phyloP scores from a whole-genome alignment of 768 basidiomycete species.

The Pulveroboletus sp. region DNA sequence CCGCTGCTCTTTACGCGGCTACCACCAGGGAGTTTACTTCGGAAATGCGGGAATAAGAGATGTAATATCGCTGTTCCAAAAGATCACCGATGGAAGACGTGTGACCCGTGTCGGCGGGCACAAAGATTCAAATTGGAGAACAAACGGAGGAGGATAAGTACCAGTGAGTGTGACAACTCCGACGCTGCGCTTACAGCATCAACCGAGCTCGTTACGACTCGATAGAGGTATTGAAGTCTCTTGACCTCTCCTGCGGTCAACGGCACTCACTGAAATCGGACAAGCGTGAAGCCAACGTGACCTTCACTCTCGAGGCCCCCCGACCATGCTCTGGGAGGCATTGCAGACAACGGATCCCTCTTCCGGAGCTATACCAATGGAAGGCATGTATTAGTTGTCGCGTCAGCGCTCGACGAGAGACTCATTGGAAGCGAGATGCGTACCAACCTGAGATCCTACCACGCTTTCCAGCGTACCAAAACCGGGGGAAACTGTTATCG shows the following conservation, averaged over 20 bases:
- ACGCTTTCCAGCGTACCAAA: constrained; percentile 19
- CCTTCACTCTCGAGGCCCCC: constrained; percentile 23
- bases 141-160: neutral
- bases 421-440: neutral
- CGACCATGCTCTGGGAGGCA: constrained; percentile 33
- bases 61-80: constrained; percentile 33
- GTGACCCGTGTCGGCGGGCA: constrained; percentile 38
- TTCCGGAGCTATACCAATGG: constrained; percentile 35
- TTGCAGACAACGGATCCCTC: constrained; percentile 37
- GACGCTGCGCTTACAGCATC: constrained; percentile 11
- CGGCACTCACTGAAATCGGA: constrained; percentile 10
- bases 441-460: constrained; percentile 4
- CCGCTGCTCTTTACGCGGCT: no score
- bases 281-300: neutral
- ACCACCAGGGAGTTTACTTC: constrained; percentile 3
- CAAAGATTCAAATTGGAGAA: constrained; percentile 27
- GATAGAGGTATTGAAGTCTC: neutral
- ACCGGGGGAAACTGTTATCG: constrained; percentile 8
- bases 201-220: neutral
- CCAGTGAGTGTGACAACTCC: constrained; percentile 3
- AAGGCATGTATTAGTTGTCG: constrained; percentile 39
- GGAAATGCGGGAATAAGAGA: constrained; percentile 31
- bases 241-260: neutral
- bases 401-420: constrained; percentile 10
- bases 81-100: constrained; percentile 39